Percentiles rank a stretch among this genome's conserved stretches.
Conservation (phyloP, 2,329 filamentous ascomycete species). For the Malbranchea cinnamomea region DNA sequence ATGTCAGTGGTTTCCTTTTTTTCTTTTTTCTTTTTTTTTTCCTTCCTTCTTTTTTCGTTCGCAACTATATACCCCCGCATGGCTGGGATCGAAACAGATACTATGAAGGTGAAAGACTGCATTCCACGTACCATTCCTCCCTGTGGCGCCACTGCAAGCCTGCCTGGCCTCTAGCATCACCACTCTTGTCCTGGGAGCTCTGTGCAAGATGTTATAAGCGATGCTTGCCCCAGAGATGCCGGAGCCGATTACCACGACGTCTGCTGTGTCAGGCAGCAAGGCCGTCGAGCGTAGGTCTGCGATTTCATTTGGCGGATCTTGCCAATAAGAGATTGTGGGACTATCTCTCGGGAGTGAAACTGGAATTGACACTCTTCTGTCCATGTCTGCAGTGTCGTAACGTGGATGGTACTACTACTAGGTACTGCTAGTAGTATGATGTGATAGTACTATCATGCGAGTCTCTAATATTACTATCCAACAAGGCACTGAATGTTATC, state of each 20-base stretch:
- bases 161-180: constrained; percentile 27
- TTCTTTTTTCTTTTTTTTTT: background rate
- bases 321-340: constrained; percentile 18
- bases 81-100: background rate
- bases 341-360: constrained; percentile 13
- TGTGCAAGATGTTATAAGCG: constrained; percentile 16
- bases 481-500: too few species aligned
- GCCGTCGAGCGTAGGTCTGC: constrained; percentile 12
- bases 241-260: constrained; percentile 25
- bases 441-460: too few species aligned
- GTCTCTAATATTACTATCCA: too few species aligned
- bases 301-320: constrained; percentile 20
- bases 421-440: too few species aligned
- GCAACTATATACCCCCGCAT: background rate
- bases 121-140: constrained; percentile 12
- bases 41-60: background rate
- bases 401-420: too few species aligned
- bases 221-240: constrained; percentile 24
- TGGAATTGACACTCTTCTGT: constrained; percentile 9
- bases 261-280: constrained; percentile 15
- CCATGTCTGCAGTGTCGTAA: too few species aligned
- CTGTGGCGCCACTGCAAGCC: constrained; percentile 11
- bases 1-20: background rate
- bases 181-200: constrained; percentile 13
- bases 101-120: background rate